A percentile compares a stretch with the other conserved stretches of the same genome.
Evolutionary conservation across 768 basidiomycete genomes (phyloP).

Genomic region (Coprinopsis marcescibilis): DNA sequence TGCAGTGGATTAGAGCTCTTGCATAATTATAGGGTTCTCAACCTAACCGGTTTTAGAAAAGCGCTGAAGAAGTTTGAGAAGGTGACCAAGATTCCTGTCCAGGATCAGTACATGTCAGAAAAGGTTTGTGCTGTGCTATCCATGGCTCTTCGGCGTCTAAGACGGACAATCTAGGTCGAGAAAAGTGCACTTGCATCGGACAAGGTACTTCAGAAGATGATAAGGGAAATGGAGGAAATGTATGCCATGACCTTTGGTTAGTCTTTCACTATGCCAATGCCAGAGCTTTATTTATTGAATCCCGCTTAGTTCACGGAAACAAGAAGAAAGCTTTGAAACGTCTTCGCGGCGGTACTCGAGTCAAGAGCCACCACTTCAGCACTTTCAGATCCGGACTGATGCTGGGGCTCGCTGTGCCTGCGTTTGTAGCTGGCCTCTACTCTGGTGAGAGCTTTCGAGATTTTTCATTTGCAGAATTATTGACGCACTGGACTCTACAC

Average conservation of each 20-base stretch:
- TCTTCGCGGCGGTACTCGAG: constrained; percentile 47
- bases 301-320: constrained; percentile 52
- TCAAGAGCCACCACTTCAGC: constrained; percentile 62
- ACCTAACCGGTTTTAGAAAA: constrained; percentile 86
- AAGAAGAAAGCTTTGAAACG: constrained; percentile 67
- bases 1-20: constrained; percentile 72
- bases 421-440: constrained; percentile 56
- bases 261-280: constrained; percentile 17
- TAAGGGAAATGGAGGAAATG: constrained; percentile 69
- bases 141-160: neutral
- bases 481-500: neutral
- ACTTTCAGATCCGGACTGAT: constrained; percentile 70
- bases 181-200: constrained; percentile 63
- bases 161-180: constrained; percentile 43
- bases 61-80: constrained; percentile 85
- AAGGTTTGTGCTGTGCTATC: constrained; percentile 39
- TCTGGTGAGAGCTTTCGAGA: constrained; percentile 36
- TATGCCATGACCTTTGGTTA: constrained; percentile 75
- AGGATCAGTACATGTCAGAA: constrained; percentile 76
- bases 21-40: constrained; percentile 87
- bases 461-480: neutral
- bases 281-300: neutral
- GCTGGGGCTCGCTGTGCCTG: constrained; percentile 69
- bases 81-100: constrained; percentile 64
- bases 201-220: constrained; percentile 54